phyloP scores from a whole-genome alignment of 805 yeast genomes.

The Wickerhamiella alocasiicola region DNA sequence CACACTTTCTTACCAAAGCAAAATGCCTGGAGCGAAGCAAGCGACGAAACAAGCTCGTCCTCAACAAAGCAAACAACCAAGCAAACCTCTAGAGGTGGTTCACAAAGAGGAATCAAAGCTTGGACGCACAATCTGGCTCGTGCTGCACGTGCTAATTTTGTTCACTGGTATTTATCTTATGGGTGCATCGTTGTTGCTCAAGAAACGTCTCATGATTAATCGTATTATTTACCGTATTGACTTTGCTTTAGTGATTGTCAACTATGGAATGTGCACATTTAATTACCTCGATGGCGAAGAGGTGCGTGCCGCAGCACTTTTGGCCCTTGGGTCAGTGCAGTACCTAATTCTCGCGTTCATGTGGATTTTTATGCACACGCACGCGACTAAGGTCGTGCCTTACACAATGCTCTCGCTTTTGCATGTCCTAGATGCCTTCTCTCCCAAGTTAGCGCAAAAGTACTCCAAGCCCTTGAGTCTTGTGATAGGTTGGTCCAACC shows the following conservation, averaged over 20 bases:
- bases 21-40: too few species aligned
- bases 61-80: too few species aligned
- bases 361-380: slow-evolving; percentile 48
- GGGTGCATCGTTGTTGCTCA: slow-evolving; percentile 19
- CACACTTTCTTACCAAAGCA: too few species aligned
- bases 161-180: slow-evolving; percentile 7
- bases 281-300: slow-evolving; percentile 43
- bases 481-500: slow-evolving; percentile 38
- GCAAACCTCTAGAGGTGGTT: too few species aligned
- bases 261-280: slow-evolving; percentile 20
- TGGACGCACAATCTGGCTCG: slow-evolving; percentile 2
- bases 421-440: slow-evolving; percentile 54
- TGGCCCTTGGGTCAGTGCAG: slow-evolving; percentile 70
- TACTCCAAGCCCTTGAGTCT: slow-evolving; percentile 1
- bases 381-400: slow-evolving; percentile 53
- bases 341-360: slow-evolving; percentile 41
- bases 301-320: slow-evolving; percentile 50
- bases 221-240: slow-evolving; percentile 21
- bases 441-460: background rate
- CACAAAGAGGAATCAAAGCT: background rate
- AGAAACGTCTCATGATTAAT: slow-evolving; percentile 19
- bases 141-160: background rate
- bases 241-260: slow-evolving; percentile 17
- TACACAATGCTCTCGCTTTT: slow-evolving; percentile 60
- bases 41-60: too few species aligned